A percentile compares a stretch with the other conserved stretches of the same genome.
phyloP scores from a whole-genome alignment of 768 basidiomycete genomes.

The Omphalotus guepiniiformis region DNA sequence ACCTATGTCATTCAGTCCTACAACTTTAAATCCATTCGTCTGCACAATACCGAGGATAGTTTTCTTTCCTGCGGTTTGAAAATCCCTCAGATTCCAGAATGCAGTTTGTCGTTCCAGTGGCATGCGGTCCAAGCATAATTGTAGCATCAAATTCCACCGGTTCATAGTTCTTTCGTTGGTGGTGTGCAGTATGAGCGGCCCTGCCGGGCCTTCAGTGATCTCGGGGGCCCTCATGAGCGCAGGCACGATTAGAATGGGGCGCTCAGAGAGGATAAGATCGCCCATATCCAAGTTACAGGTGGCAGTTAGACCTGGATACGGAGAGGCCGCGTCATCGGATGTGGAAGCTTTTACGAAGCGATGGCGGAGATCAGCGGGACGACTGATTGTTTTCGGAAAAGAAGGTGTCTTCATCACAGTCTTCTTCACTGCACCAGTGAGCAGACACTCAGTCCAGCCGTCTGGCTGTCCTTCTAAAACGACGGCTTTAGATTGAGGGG shows the following conservation, averaged over 20 bases:
- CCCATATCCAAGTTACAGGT: slow-evolving; percentile 22
- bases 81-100: slow-evolving; percentile 28
- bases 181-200: not conserved
- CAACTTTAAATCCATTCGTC: slow-evolving; percentile 28
- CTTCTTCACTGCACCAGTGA: slow-evolving; percentile 2
- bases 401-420: slow-evolving; percentile 1
- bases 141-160: slow-evolving; percentile 18
- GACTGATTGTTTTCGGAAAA: slow-evolving; percentile 1
- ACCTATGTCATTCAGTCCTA: slow-evolving; percentile 17
- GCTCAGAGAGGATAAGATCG: slow-evolving; percentile 33
- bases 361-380: not conserved
- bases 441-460: slow-evolving; percentile 8
- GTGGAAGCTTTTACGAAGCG: not conserved
- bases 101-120: slow-evolving; percentile 19
- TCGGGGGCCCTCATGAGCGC: not conserved
- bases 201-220: not conserved
- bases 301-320: slow-evolving; percentile 25
- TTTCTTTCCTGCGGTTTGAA: slow-evolving; percentile 26
- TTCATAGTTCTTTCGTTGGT: slow-evolving; percentile 4
- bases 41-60: slow-evolving; percentile 28
- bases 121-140: slow-evolving; percentile 22
- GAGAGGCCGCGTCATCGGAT: not conserved
- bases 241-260: slow-evolving; percentile 29
- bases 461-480: slow-evolving; percentile 1
- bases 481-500: not conserved